Evolutionary conservation across 345 rosid species (phyloP), one percentile per base, ranked within the genome.

Genomic region (Sisymbrium altissimum): DNA sequence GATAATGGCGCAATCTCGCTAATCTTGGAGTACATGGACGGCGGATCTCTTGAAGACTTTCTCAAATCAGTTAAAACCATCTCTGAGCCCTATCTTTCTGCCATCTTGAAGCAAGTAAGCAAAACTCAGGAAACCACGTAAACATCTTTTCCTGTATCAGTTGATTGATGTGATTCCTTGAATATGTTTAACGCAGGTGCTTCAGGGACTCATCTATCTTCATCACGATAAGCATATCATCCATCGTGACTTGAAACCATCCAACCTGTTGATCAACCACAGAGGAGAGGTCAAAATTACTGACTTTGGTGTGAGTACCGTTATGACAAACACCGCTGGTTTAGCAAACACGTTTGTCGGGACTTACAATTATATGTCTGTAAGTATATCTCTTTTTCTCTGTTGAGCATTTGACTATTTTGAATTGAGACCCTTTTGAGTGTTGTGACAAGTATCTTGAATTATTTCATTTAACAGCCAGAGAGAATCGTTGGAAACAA

Each of bases 11-110:
- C 86, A 9, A 68, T 92, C 82, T 92, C 97, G 21, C 85, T 92
- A 18, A 88, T 92, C 72, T 83, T 92, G 77, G 97, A 92, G 77
- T 92, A 92, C 74, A 92, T 92, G 97, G 93, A 92, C 72, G 96
- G 96, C 4, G 97, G 97, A 64, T 92, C 97, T 40, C 81, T 92
- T 46, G 93, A 87, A 18, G 97, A 92, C 76, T 84, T 92, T 70
- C 86, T 89, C 58, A 89, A 75, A 73, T 85, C 82, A 50, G 96
- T 89, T 35, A 83, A 71, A 78, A 72, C 85, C 71, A 88, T 92
- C 58, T 93, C 92, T 48, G 97, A 92, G 68, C 64, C 84, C 40
- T 81, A 83, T 79, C 86, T 92, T 76, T 90, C 97, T 30, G 92
- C 87, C 64, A 89, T 92, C 64, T 83, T 84, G 79, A 88, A 84